Percentiles rank a stretch among this genome's conserved stretches.
Evolutionary conservation across 169 alveolate genomes (phyloP).

Genomic region (Plasmodium billcollinsi): DNA sequence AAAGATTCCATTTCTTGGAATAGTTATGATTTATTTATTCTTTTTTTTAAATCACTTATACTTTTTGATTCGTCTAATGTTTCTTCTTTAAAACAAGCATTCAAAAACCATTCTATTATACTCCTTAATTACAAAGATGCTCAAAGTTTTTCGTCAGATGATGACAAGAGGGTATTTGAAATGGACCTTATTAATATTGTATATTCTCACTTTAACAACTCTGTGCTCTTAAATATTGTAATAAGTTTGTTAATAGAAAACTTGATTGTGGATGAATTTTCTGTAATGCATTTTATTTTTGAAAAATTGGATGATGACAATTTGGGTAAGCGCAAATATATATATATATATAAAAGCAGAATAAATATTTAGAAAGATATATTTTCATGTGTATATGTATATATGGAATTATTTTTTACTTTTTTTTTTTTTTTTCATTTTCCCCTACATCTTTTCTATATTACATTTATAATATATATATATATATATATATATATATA

Average conservation of each 20-base stretch:
- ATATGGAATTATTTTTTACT: background rate
- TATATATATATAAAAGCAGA: too few relatives aligned
- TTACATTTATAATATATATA: background rate
- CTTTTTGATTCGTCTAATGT: conserved; percentile 70
- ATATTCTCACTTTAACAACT: conserved; percentile 52
- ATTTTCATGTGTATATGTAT: background rate
- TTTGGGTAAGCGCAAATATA: conserved; percentile 25
- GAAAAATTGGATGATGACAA: conserved; percentile 33
- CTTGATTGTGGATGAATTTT: conserved; percentile 40
- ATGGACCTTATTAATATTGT: conserved; percentile 48
- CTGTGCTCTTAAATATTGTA: conserved; percentile 42
- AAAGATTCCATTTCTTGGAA: conserved; percentile 26
- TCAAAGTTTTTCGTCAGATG: conserved; percentile 29
- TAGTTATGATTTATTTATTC: conserved; percentile 48
- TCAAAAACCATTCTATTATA: conserved; percentile 59
- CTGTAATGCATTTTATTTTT: conserved; percentile 62
- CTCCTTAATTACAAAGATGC: conserved; percentile 54
- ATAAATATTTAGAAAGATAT: background rate
- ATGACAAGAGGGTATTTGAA: conserved; percentile 27
- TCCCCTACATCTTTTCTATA: background rate
- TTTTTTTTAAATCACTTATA: conserved; percentile 62
- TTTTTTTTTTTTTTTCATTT: background rate
- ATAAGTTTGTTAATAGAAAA: conserved; percentile 48
- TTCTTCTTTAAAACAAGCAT: conserved; percentile 47
- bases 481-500: conserved; percentile 1